Evolutionary conservation across 23 red algal species (phyloP).

Genomic region (Gracilaria domingensis): DNA sequence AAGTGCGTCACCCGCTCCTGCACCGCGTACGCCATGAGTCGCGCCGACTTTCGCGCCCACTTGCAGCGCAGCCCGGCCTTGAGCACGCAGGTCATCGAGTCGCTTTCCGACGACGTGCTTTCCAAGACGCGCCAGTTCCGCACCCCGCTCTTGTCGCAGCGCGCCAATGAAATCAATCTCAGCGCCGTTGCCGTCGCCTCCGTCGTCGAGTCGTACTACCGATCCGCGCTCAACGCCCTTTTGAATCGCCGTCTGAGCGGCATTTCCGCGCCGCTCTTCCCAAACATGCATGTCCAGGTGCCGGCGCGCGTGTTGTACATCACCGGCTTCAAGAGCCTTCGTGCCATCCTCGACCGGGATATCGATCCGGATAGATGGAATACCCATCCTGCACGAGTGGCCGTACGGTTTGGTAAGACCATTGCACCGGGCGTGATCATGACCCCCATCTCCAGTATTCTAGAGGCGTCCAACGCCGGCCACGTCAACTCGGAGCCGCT

Average conservation of each 20-base stretch:
- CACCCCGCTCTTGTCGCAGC: constrained; percentile 72
- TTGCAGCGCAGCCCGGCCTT: constrained; percentile 32
- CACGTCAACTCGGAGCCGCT: constrained; percentile 60
- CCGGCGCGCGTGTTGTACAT: constrained; percentile 81
- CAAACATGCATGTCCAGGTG: constrained; percentile 89
- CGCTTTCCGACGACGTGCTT: constrained; percentile 50
- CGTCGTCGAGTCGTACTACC: constrained; percentile 77
- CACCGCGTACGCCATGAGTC: constrained; percentile 49
- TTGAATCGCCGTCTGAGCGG: constrained; percentile 76
- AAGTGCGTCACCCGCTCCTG: constrained; percentile 64
- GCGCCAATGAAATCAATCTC: constrained; percentile 53
- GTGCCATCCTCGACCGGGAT: constrained; percentile 61
- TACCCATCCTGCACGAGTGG: constrained; percentile 23
- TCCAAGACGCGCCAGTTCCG: constrained; percentile 30
- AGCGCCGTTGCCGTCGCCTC: constrained; percentile 75
- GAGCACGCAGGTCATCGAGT: constrained; percentile 53
- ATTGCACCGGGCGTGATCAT: constrained; percentile 79
- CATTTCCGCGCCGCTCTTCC: constrained; percentile 55
- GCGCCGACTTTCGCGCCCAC: constrained; percentile 37
- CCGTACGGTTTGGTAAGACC: constrained; percentile 54
- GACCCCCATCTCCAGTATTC: constrained; percentile 80
- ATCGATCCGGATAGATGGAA: constrained; percentile 39
- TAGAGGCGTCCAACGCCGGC: constrained; percentile 80
- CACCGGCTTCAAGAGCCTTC: constrained; percentile 74
- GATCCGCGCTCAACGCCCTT: constrained; percentile 81